phyloP scores from a whole-genome alignment of 306 rosid species.

The Neltuma alba region DNA sequence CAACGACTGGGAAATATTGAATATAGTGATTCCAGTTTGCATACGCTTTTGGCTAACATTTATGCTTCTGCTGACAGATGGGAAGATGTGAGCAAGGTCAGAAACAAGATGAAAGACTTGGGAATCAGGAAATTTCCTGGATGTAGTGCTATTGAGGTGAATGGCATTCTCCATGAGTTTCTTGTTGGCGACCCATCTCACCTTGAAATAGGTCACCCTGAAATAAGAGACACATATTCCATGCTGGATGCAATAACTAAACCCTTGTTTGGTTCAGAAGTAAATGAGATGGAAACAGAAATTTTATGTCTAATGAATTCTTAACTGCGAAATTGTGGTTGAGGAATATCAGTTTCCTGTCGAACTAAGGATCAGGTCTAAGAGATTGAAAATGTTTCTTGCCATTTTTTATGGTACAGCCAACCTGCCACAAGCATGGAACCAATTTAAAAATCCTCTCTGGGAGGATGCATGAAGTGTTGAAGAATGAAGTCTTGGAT shows the following conservation, averaged over 20 bases:
- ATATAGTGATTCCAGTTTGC: conserved; percentile 59
- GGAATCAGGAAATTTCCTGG: conserved; percentile 65
- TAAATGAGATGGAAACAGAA: conserved; percentile 7
- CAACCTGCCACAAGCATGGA: too few relatives aligned
- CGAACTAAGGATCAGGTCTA: background rate
- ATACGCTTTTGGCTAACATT: conserved; percentile 70
- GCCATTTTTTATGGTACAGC: background rate
- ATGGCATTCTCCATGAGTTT: conserved; percentile 35
- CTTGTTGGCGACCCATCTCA: conserved; percentile 12
- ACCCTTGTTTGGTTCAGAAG: background rate
- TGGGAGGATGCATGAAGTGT: background rate
- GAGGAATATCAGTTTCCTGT: background rate
- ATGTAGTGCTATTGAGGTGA: conserved; percentile 63
- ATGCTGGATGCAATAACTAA: background rate
- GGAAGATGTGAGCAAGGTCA: conserved; percentile 76
- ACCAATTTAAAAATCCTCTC: background rate
- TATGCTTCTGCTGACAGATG: conserved; percentile 72
- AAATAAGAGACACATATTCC: background rate
- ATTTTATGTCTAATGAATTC: background rate
- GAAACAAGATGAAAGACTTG: conserved; percentile 64
- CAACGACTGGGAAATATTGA: conserved; percentile 47
- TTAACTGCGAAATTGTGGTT: background rate
- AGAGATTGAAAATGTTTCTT: background rate
- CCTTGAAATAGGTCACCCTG: too few relatives aligned
- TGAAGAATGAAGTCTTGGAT: background rate